These are phyloP conservation scores for Globisporangium irregulare DNA, from an alignment of 352 stramenopile species.

Conservation along the genomic window DNA sequence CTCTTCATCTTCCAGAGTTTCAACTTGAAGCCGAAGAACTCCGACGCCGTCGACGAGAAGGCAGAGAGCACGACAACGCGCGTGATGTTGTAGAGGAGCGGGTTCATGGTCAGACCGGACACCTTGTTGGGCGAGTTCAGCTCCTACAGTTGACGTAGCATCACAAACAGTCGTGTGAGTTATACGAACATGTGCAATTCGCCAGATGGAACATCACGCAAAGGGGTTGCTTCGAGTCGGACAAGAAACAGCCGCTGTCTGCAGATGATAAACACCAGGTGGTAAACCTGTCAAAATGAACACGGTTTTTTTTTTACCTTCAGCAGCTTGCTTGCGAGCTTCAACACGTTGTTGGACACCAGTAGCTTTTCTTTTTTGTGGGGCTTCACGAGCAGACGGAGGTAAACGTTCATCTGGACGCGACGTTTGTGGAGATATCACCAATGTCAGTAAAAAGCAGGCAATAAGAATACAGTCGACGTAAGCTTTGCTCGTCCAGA, in stretches of 20 bases:
- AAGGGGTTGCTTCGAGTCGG: not conserved
- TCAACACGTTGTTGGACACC: conserved; percentile 89
- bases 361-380: conserved; percentile 89
- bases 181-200: not conserved
- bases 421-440: conserved; percentile 5
- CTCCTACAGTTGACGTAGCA: conserved; percentile 39
- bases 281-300: not conserved
- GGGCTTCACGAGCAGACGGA: conserved; percentile 76
- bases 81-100: conserved; percentile 88
- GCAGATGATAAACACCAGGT: not conserved
- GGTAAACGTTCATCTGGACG: conserved; percentile 83
- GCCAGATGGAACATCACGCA: conserved; percentile 2
- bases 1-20: conserved; percentile 90
- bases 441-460: conserved; percentile 15
- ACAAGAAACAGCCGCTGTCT: not conserved
- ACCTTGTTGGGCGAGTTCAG: conserved; percentile 91
- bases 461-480: not conserved
- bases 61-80: conserved; percentile 87
- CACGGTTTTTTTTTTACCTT: conserved; percentile 36
- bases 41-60: conserved; percentile 85
- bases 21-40: conserved; percentile 91
- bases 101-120: conserved; percentile 89
- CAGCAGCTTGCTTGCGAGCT: conserved; percentile 89
- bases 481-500: conserved; percentile 3
- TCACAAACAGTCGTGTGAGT: conserved; percentile 7